Conservation (phyloP, 2,329 filamentous ascomycete species). For the Talaromyces islandicus region DNA sequence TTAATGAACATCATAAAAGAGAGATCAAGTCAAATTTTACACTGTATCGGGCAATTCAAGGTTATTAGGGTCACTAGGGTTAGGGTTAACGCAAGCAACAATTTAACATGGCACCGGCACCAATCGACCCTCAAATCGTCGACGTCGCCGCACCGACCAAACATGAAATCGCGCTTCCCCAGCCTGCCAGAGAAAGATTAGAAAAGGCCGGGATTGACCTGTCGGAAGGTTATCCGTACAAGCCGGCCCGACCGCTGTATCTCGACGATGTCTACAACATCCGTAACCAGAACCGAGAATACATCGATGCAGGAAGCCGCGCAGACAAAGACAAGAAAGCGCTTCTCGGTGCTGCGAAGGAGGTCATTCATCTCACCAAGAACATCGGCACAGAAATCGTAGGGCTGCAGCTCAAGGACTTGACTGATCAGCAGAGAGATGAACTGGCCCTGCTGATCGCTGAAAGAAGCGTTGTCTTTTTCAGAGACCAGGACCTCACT, state of each 20-base stretch:
- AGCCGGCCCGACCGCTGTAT: conserved; percentile 61
- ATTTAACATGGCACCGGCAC: conserved; percentile 49
- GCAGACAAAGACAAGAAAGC: conserved; percentile 61
- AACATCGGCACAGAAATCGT: conserved; percentile 62
- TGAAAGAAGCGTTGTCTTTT: conserved; percentile 61
- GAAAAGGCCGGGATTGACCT: conserved; percentile 65
- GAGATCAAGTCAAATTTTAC: background rate
- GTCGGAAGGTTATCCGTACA: conserved; percentile 65
- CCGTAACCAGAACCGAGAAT: conserved; percentile 49
- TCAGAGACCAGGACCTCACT: conserved; percentile 56
- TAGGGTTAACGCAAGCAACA: conserved; percentile 1
- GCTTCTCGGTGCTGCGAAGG: conserved; percentile 55
- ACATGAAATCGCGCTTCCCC: conserved; percentile 51
- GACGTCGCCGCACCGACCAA: conserved; percentile 53
- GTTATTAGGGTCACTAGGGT: background rate
- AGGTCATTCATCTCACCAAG: conserved; percentile 56
- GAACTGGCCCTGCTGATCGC: conserved; percentile 59
- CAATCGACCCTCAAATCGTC: conserved; percentile 57
- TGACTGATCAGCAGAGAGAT: conserved; percentile 54
- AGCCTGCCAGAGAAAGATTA: conserved; percentile 51
- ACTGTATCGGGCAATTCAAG: background rate
- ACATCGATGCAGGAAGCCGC: conserved; percentile 57
- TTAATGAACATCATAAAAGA: background rate
- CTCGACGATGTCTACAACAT: conserved; percentile 65
- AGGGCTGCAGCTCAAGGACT: conserved; percentile 57